phyloP scores from a whole-genome alignment of 202 grass and related monocot species.

The Eragrostis tef region DNA sequence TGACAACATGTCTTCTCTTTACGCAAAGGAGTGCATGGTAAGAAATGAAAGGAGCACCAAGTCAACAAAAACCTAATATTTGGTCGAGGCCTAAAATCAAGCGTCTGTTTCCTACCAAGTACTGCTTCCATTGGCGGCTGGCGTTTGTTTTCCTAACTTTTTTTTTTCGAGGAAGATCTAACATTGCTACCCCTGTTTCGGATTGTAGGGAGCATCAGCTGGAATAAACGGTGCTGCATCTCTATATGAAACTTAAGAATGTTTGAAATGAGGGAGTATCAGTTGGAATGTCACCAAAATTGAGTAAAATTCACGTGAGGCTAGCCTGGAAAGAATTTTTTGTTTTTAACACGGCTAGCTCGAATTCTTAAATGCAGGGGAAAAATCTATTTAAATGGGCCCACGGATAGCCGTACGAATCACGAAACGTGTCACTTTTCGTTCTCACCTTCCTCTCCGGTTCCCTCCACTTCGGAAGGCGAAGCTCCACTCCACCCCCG shows the following conservation, averaged over 20 bases:
- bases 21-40: background rate
- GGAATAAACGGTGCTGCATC: background rate
- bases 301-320: background rate
- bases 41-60: background rate
- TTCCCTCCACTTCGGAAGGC: background rate
- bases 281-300: background rate
- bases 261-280: background rate
- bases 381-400: background rate
- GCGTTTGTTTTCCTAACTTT: too few relatives aligned
- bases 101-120: background rate
- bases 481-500: background rate
- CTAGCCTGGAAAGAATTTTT: too few relatives aligned
- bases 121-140: background rate
- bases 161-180: too few relatives aligned
- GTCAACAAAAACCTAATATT: slow-evolving; percentile 41
- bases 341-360: too few relatives aligned
- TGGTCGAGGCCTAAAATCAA: background rate
- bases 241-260: too few relatives aligned
- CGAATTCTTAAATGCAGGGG: background rate
- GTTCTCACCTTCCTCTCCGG: slow-evolving; percentile 15
- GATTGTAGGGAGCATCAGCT: background rate
- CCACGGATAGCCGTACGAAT: background rate
- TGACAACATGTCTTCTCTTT: slow-evolving; percentile 1
- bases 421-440: slow-evolving; percentile 22
- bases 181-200: too few relatives aligned